Evolutionary conservation across 331 rosid species (phyloP).

Genomic region (Prunus yedoensis): DNA sequence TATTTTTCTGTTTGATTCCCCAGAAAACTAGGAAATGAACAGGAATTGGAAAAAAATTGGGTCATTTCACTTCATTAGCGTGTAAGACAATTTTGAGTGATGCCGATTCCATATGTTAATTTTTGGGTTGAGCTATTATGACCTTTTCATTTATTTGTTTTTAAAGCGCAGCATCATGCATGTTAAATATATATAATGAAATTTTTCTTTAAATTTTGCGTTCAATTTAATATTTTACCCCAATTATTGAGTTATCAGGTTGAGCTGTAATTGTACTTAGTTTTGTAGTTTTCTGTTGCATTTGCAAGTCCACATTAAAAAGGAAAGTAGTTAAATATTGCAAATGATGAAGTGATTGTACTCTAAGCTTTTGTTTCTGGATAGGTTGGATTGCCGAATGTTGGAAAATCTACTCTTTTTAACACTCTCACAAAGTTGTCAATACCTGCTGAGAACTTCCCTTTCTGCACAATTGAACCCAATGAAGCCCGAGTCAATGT

Average conservation of each 20-base stretch:
- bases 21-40: slow-evolving; percentile 6
- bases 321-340: background rate
- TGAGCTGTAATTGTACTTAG: background rate
- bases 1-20: background rate
- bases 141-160: background rate
- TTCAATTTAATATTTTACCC: background rate
- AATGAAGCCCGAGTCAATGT: slow-evolving; percentile 93
- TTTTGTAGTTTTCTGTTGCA: background rate
- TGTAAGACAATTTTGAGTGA: no score
- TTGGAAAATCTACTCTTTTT: slow-evolving; percentile 96
- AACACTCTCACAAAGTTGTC: slow-evolving; percentile 89
- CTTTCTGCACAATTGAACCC: slow-evolving; percentile 98
- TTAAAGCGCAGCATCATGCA: background rate
- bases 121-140: background rate
- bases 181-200: no score
- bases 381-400: slow-evolving; percentile 99
- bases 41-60: background rate
- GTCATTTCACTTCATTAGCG: background rate
- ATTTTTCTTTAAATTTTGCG: no score
- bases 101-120: background rate
- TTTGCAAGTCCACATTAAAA: background rate
- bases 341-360: background rate
- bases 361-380: slow-evolving; percentile 14
- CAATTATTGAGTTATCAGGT: background rate
- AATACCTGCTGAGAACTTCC: slow-evolving; percentile 98